These are phyloP conservation scores for Gynostemma pentaphyllum DNA, from an alignment of 306 rosid species.

Conservation along the genomic window DNA sequence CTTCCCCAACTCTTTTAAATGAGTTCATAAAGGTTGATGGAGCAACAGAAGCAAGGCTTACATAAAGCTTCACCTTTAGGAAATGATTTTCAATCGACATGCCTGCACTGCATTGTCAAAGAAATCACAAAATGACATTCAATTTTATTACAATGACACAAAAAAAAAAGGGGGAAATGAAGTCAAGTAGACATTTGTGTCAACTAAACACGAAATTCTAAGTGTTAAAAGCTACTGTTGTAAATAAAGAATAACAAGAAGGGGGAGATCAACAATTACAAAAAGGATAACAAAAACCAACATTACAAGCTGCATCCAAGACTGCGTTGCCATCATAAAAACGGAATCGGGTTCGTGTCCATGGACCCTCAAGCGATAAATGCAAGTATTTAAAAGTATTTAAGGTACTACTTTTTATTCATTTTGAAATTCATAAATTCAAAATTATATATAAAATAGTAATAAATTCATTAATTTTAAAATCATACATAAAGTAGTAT, in stretches of 20 bases:
- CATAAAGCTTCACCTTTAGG: too few relatives aligned
- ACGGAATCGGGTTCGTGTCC: conserved; percentile 60
- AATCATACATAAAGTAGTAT: too few relatives aligned
- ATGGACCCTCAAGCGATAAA: conserved; percentile 85
- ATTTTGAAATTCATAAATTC: too few relatives aligned
- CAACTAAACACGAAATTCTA: conserved; percentile 7
- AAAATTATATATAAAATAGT: too few relatives aligned
- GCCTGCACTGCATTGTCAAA: conserved; percentile 2
- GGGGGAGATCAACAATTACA: conserved; percentile 15
- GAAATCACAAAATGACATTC: conserved; percentile 3
- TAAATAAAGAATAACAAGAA: conserved; percentile 17
- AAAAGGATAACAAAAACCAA: conserved; percentile 5
- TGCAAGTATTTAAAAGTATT: too few relatives aligned
- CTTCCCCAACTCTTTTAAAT: too few relatives aligned
- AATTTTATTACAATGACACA: background rate
- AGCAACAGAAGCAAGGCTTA: too few relatives aligned
- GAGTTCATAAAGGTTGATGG: too few relatives aligned
- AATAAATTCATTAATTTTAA: too few relatives aligned
- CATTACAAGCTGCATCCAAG: conserved; percentile 18
- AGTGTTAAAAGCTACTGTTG: conserved; percentile 22
- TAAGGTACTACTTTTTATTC: too few relatives aligned
- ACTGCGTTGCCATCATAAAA: conserved; percentile 44
- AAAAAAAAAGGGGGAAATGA: background rate
- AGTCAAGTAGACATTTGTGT: background rate
- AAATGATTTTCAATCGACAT: background rate